Evolutionary conservation across 495 filamentous ascomycete genomes (phyloP).

Genomic region (Neurospora sp.): DNA sequence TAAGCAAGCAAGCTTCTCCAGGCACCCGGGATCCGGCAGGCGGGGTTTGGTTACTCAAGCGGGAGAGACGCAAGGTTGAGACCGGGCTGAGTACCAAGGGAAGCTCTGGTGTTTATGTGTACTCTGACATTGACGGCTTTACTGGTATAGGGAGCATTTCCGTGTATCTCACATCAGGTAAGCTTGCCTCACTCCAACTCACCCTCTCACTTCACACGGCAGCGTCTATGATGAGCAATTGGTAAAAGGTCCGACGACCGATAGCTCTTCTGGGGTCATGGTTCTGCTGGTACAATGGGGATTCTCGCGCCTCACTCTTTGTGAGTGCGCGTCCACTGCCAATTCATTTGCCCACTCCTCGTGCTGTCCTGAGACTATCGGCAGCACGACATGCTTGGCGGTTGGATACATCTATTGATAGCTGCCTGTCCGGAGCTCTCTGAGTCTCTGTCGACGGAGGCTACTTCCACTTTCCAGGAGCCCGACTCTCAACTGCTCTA

Average conservation of each 20-base stretch:
- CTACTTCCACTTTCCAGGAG: slow-evolving; percentile 19
- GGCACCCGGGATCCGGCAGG: not conserved
- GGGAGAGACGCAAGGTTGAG: not conserved
- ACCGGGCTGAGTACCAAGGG: not conserved
- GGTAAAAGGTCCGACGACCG: slow-evolving; percentile 55
- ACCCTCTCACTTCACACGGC: not conserved
- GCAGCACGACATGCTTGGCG: slow-evolving; percentile 8
- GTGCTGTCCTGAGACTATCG: slow-evolving; percentile 10
- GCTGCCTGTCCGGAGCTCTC: not conserved
- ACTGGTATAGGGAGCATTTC: not conserved
- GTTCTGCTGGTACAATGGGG: slow-evolving; percentile 25
- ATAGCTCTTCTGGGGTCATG: slow-evolving; percentile 25
- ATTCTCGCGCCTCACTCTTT: slow-evolving; percentile 5
- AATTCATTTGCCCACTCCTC: not conserved
- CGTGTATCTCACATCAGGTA: not conserved
- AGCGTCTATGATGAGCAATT: slow-evolving; percentile 46
- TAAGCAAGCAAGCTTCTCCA: not conserved
- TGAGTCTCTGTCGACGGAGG: slow-evolving; percentile 3
- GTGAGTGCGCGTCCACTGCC: slow-evolving; percentile 18
- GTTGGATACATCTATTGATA: slow-evolving; percentile 15
- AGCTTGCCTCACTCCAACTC: not conserved
- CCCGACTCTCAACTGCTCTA: slow-evolving; percentile 8
- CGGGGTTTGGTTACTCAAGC: not conserved
- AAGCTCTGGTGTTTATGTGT: not conserved
- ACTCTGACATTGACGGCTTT: not conserved